Evolutionary conservation across 2,329 filamentous ascomycete species (phyloP).

Genomic region (Stachybotrys echinatus): DNA sequence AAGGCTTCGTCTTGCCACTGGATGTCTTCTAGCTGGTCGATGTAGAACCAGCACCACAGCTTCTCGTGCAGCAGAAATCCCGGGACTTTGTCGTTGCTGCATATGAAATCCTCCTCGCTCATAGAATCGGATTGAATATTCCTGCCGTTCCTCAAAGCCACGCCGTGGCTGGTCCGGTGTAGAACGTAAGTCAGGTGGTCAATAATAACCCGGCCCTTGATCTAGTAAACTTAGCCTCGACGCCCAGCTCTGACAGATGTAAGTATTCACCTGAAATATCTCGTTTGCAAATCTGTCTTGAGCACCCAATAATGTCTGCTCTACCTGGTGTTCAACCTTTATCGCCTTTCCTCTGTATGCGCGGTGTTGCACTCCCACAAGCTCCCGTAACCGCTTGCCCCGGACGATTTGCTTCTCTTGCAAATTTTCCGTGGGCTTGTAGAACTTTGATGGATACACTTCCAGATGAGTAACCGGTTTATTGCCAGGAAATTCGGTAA

Average conservation of each 20-base stretch:
- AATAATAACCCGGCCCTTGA: too few species aligned
- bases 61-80: conserved; percentile 1
- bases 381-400: neutral
- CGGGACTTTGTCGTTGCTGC: conserved; percentile 1
- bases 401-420: conserved; percentile 1
- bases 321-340: neutral
- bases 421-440: neutral
- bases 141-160: too few species aligned
- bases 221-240: too few species aligned
- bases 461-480: neutral
- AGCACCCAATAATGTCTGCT: neutral
- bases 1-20: conserved; percentile 1
- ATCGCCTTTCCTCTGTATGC: neutral
- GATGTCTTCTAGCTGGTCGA: neutral
- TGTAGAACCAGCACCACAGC: conserved; percentile 2
- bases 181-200: too few species aligned
- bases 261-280: too few species aligned
- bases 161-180: too few species aligned
- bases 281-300: too few species aligned
- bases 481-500: neutral
- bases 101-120: neutral
- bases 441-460: neutral
- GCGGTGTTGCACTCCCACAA: too few species aligned
- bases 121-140: too few species aligned
- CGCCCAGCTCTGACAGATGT: too few species aligned